phyloP scores from a whole-genome alignment of 495 filamentous ascomycete species.

The Eremomyces bilateralis region DNA sequence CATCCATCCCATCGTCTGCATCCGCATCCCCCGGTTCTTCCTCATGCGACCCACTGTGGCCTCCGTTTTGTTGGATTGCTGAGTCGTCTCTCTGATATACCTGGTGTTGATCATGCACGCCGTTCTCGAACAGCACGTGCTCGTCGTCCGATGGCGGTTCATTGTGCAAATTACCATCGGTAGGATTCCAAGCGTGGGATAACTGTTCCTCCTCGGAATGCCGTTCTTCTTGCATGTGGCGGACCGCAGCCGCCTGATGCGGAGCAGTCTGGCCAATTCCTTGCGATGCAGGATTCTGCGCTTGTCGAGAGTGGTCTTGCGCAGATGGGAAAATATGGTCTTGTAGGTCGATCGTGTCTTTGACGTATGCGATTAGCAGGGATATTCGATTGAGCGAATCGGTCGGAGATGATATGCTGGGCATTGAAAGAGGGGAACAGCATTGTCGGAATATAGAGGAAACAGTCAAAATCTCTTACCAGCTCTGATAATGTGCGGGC shows the following conservation, averaged over 20 bases:
- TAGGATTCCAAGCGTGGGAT: slow-evolving; percentile 24
- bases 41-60: slow-evolving; percentile 30
- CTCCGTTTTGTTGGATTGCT: slow-evolving; percentile 17
- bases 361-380: neutral
- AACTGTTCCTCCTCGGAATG: slow-evolving; percentile 38
- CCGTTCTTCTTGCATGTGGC: slow-evolving; percentile 51
- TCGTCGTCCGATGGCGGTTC: slow-evolving; percentile 19
- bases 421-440: slow-evolving; percentile 6
- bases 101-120: slow-evolving; percentile 16
- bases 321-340: slow-evolving; percentile 60
- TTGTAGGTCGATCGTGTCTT: slow-evolving; percentile 94
- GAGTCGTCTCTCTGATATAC: slow-evolving; percentile 12
- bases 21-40: slow-evolving; percentile 55
- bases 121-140: neutral
- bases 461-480: slow-evolving; percentile 28
- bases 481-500: slow-evolving; percentile 58
- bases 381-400: slow-evolving; percentile 8
- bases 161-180: slow-evolving; percentile 26
- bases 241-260: slow-evolving; percentile 66
- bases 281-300: slow-evolving; percentile 25
- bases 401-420: neutral
- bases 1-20: slow-evolving; percentile 54
- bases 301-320: slow-evolving; percentile 46
- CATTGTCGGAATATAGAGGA: slow-evolving; percentile 6
- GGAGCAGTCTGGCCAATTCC: slow-evolving; percentile 43